These are phyloP conservation scores for Cyberlindnera maclurae DNA, from an alignment of 805 yeast genomes.

Conservation along the genomic window DNA sequence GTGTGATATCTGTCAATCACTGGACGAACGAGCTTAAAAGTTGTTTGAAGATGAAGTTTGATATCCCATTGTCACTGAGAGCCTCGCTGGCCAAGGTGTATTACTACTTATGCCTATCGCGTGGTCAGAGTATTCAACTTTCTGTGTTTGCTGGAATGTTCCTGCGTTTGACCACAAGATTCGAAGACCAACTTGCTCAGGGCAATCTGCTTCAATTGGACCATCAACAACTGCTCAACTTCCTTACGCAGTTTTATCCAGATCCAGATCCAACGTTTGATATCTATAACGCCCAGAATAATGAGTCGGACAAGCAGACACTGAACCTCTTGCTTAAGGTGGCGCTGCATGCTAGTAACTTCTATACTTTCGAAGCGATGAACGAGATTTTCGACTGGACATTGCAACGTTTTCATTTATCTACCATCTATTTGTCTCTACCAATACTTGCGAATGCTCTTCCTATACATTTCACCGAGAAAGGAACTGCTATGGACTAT, in stretches of 20 bases:
- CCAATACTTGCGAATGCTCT: conserved; percentile 46
- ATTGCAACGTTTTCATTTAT: conserved; percentile 44
- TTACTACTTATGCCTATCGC: conserved; percentile 61
- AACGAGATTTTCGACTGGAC: conserved; percentile 45
- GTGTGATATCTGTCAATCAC: conserved; percentile 66
- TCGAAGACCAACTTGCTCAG: conserved; percentile 23
- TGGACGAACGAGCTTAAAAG: conserved; percentile 85
- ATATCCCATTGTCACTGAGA: conserved; percentile 63
- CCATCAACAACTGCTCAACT: conserved; percentile 27
- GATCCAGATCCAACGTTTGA: conserved; percentile 44
- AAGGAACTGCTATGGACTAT: conserved; percentile 43
- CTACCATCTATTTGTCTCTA: conserved; percentile 45
- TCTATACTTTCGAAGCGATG: conserved; percentile 41
- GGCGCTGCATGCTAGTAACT: conserved; percentile 46
- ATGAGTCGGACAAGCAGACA: conserved; percentile 37
- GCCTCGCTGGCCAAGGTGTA: conserved; percentile 59
- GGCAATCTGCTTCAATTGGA: conserved; percentile 28
- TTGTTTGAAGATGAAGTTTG: conserved; percentile 72
- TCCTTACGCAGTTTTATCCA: conserved; percentile 31
- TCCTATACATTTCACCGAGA: conserved; percentile 35
- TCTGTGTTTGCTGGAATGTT: conserved; percentile 58
- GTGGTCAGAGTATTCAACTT: conserved; percentile 62
- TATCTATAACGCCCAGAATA: conserved; percentile 25
- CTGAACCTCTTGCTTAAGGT: conserved; percentile 42
- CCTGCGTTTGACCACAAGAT: conserved; percentile 41